Percentiles rank a stretch among this genome's conserved stretches.
phyloP scores from a whole-genome alignment of 2,329 filamentous ascomycete species.

The Raffaelea deltoideospora region DNA sequence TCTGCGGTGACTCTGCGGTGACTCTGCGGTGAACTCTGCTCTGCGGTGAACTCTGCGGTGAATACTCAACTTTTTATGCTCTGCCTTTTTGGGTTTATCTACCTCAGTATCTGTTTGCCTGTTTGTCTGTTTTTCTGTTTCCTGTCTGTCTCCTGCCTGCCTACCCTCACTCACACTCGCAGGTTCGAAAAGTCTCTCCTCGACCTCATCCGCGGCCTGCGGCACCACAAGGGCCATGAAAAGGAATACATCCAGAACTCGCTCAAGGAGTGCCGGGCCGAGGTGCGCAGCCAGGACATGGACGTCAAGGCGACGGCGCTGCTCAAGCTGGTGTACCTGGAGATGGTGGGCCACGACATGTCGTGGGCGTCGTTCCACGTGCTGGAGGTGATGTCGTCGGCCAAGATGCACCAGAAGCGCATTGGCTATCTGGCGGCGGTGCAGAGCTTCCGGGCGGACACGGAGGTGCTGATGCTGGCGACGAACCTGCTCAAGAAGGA shows the following conservation, averaged over 20 bases:
- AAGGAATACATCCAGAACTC: constrained; percentile 89
- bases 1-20: no score
- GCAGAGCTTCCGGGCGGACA: constrained; percentile 90
- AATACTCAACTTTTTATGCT: no score
- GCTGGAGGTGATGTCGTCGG: constrained; percentile 94
- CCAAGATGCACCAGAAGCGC: constrained; percentile 88
- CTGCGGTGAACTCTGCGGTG: no score
- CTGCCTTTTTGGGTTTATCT: no score
- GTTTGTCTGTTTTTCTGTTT: constrained; percentile 7
- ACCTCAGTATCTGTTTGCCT: no score
- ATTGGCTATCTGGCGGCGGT: constrained; percentile 91
- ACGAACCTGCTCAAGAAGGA: constrained; percentile 97
- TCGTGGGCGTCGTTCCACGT: constrained; percentile 98
- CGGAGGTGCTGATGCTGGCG: constrained; percentile 92
- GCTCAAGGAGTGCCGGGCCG: constrained; percentile 85
- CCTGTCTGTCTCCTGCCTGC: background rate
- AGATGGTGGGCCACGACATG: constrained; percentile 99
- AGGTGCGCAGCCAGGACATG: constrained; percentile 90
- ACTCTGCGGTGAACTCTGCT: no score
- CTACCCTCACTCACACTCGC: background rate
- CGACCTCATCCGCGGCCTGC: constrained; percentile 91
- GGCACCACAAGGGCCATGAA: constrained; percentile 90
- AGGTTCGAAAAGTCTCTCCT: constrained; percentile 99
- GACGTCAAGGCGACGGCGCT: constrained; percentile 94
- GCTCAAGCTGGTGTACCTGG: constrained; percentile 89